Conservation (phyloP, 306 rosid species). For the Begonia loranthoides region DNA sequence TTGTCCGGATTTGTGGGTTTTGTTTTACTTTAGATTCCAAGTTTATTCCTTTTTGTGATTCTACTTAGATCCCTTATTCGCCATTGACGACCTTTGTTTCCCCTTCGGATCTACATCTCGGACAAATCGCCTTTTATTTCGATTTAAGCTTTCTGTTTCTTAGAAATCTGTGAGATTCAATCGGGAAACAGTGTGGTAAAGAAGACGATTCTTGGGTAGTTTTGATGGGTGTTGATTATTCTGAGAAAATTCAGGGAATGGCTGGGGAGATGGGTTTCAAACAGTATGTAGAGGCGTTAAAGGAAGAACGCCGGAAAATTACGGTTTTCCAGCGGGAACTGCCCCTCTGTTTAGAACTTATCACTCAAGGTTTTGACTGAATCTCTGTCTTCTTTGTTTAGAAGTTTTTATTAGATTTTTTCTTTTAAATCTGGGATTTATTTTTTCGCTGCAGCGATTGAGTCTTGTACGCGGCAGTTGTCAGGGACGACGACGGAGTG, state of each 20-base stretch:
- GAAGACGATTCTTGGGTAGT: background rate
- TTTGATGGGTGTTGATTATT: constrained; percentile 10
- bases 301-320: constrained; percentile 51
- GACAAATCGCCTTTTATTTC: constrained; percentile 9
- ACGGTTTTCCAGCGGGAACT: constrained; percentile 65
- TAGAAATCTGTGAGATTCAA: constrained; percentile 5
- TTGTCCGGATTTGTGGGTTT: constrained; percentile 3
- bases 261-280: constrained; percentile 28
- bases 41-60: constrained; percentile 64
- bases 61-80: constrained; percentile 54
- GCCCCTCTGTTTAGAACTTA: constrained; percentile 76
- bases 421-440: background rate
- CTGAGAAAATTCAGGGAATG: constrained; percentile 33
- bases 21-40: constrained; percentile 13
- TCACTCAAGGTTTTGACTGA: constrained; percentile 41
- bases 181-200: background rate
- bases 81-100: constrained; percentile 7
- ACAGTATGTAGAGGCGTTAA: constrained; percentile 49
- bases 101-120: constrained; percentile 31
- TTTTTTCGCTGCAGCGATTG: constrained; percentile 37
- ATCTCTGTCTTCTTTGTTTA: background rate
- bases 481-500: constrained; percentile 51
- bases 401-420: constrained; percentile 4
- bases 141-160: constrained; percentile 13
- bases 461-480: constrained; percentile 39